Conservation (phyloP, 2,329 filamentous ascomycete genomes). For the Xylaria multiplex region DNA sequence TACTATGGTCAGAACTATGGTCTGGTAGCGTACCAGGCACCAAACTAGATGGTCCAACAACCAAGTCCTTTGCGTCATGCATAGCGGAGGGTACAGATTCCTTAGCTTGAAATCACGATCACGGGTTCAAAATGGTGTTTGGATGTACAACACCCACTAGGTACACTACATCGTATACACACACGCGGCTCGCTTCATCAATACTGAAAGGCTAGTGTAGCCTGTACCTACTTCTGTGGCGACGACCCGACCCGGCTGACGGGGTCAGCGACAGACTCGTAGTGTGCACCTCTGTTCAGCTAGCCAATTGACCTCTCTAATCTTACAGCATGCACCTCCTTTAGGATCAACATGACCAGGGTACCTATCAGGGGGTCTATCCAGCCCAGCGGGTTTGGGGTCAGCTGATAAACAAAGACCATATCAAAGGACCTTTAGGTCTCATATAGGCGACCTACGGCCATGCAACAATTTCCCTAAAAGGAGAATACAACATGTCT, state of each 20-base stretch:
- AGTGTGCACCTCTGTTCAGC: conserved; percentile 10
- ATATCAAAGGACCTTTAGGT: conserved; percentile 17
- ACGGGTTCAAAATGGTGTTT: conserved; percentile 6
- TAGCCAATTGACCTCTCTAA: conserved; percentile 26
- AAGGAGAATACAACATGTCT: conserved; percentile 4
- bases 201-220: conserved; percentile 7
- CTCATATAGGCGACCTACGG: conserved; percentile 10
- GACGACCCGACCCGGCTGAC: conserved; percentile 32
- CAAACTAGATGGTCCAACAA: conserved; percentile 9
- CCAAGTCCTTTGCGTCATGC: conserved; percentile 23
- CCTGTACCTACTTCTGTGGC: conserved; percentile 3
- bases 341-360: conserved; percentile 8
- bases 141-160: neutral
- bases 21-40: conserved; percentile 14
- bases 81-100: neutral
- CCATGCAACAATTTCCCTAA: conserved; percentile 22
- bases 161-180: conserved; percentile 3
- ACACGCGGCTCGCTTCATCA: conserved; percentile 11
- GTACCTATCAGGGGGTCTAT: conserved; percentile 17
- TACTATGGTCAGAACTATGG: conserved; percentile 11
- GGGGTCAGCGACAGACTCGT: conserved; percentile 4
- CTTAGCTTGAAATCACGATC: conserved; percentile 13
- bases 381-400: conserved; percentile 31
- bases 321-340: conserved; percentile 17
- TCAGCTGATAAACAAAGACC: conserved; percentile 33